phyloP scores from a whole-genome alignment of 345 rosid species.

The Heritiera fomes region DNA sequence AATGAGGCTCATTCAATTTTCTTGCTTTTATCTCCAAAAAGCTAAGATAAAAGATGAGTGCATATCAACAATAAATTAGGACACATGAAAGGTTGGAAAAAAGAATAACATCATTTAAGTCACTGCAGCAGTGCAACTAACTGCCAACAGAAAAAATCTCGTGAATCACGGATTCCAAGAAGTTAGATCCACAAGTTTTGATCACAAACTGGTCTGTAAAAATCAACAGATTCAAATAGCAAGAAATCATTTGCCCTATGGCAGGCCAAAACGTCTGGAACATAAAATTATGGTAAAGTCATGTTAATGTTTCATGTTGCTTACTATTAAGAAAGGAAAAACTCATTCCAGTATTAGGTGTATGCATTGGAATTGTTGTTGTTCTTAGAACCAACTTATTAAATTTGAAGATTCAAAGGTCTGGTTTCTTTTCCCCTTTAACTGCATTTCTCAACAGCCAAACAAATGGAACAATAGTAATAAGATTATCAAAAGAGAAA shows the following conservation, averaged over 20 bases:
- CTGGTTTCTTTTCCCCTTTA: neutral
- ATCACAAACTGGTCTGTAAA: constrained; percentile 18
- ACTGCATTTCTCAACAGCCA: constrained; percentile 1
- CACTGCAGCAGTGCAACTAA: constrained; percentile 40
- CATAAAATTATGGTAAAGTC: neutral
- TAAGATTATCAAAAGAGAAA: neutral
- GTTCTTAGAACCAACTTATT: constrained; percentile 2
- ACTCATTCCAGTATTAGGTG: neutral
- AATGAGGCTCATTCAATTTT: constrained; percentile 15
- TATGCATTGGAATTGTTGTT: neutral
- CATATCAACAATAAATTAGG: constrained; percentile 24
- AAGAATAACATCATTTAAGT: constrained; percentile 25
- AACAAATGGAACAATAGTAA: neutral
- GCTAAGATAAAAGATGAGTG: constrained; percentile 21
- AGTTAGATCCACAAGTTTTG: constrained; percentile 29
- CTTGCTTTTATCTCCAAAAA: constrained; percentile 25
- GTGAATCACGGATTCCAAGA: constrained; percentile 50
- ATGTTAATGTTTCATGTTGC: neutral
- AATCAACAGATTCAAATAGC: neutral
- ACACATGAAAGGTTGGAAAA: constrained; percentile 42
- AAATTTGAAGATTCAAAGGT: constrained; percentile 17
- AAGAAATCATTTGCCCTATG: constrained; percentile 18
- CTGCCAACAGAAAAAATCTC: constrained; percentile 43
- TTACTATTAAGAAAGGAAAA: neutral
- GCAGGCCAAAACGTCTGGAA: constrained; percentile 7